Evolutionary conservation across 2,329 filamentous ascomycete species (phyloP), one percentile per base, ranked within the genome.

Genomic region (Fusarium sp.): DNA sequence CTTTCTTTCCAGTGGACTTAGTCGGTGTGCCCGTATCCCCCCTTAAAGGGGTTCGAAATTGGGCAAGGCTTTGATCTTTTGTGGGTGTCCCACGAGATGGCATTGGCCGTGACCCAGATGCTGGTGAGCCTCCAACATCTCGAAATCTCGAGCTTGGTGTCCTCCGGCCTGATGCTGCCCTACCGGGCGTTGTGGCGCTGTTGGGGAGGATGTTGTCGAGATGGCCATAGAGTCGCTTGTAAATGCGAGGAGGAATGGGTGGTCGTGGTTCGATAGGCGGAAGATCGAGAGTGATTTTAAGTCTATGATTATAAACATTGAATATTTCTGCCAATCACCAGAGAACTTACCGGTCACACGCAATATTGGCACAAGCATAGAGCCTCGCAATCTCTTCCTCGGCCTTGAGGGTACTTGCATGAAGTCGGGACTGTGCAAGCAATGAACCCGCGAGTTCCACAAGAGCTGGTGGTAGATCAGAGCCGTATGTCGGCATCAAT

Each of bases 341-440:
- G 29, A 29, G 29, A 18, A 58, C 77, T 52, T 84, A 94, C 93
- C 94, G 90, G 77, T 96, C 94, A 80, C 95, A 98, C 22, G 97
- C 97, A 69, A 99, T 89, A 83, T 98, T 92, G 16, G 94, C 93
- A 81, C 95, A 98, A 5, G 93, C 93, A 82, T 97, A 97, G 6
- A 90, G 88, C 22, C 95, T 89, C n/a, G 93, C 94, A 74, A 97
- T 91, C 82, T 98, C 95, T 82, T 98, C 95, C 65, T 97, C 94
- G 4, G 92, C 88, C 81, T 95, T 97, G 63, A 98, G 86, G 18
- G 90, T 93, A 79, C 91, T 92, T 59, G 94, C 94, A 78, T 91
- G 92, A 79, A 92, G 91, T 37, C 94, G 91, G 14, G 95, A 97
- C 82, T 97, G 95, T 2, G 94, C 92, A 52, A 97, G 89, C 8